Percentiles rank a stretch among this genome's conserved stretches.
phyloP scores from a whole-genome alignment of 106 monocot species.

The Cymbidium sinense region DNA sequence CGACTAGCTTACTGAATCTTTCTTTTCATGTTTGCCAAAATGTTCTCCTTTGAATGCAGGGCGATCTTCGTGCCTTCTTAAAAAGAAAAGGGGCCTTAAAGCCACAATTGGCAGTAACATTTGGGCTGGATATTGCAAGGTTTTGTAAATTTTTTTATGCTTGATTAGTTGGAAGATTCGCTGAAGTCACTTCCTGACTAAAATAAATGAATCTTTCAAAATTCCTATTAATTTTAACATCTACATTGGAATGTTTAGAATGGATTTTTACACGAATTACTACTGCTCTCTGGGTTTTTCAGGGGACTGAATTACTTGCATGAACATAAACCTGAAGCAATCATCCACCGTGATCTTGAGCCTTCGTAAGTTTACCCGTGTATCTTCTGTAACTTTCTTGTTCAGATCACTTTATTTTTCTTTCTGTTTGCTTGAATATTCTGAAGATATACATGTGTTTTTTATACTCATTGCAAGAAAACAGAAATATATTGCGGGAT shows the following conservation, averaged over 20 bases:
- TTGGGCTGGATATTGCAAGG: conserved; percentile 98
- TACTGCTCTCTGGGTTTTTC: conserved; percentile 1
- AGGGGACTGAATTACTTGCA: conserved; percentile 98
- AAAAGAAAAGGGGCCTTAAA: conserved; percentile 64
- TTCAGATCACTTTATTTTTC: neutral
- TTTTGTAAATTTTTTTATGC: conserved; percentile 14
- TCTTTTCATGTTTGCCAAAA: neutral
- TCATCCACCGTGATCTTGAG: conserved; percentile 98
- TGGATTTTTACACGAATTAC: neutral
- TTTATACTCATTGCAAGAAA: conserved; percentile 39
- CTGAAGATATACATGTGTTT: conserved; percentile 21
- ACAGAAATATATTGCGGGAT: conserved; percentile 85
- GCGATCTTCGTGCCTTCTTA: conserved; percentile 66
- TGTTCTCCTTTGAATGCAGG: conserved; percentile 27
- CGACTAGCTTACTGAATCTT: neutral
- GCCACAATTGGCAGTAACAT: conserved; percentile 55
- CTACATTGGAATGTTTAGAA: neutral
- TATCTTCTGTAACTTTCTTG: neutral
- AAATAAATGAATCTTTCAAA: conserved; percentile 2
- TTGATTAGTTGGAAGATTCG: neutral
- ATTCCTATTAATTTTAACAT: neutral
- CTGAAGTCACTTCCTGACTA: neutral
- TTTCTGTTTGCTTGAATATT: conserved; percentile 15
- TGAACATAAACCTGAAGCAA: conserved; percentile 91
- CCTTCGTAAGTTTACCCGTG: conserved; percentile 66